These are phyloP conservation scores for Dentipellis sp. DNA, from an alignment of 768 basidiomycete species.

Conservation along the genomic window DNA sequence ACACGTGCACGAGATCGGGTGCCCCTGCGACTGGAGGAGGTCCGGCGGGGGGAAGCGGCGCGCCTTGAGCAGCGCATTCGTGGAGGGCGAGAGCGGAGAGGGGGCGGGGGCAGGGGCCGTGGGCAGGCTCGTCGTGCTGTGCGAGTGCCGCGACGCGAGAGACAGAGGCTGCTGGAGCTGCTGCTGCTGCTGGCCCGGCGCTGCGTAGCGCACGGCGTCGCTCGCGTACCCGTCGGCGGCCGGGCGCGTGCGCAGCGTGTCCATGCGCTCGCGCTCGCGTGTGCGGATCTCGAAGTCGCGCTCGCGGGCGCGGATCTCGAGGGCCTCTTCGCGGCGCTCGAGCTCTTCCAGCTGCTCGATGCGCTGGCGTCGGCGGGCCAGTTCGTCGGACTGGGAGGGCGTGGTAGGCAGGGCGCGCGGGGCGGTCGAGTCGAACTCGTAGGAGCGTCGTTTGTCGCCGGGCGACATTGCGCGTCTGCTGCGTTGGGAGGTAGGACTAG, in stretches of 20 bases:
- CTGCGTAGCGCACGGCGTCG: slow-evolving; percentile 20
- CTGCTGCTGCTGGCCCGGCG: not conserved
- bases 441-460: not conserved
- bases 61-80: slow-evolving; percentile 17
- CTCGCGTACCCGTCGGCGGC: slow-evolving; percentile 17
- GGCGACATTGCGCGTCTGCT: not conserved
- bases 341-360: slow-evolving; percentile 42
- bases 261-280: slow-evolving; percentile 15
- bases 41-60: slow-evolving; percentile 16
- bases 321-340: slow-evolving; percentile 48
- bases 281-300: slow-evolving; percentile 30
- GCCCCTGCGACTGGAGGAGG: slow-evolving; percentile 22
- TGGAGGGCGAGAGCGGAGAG: slow-evolving; percentile 5
- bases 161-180: slow-evolving; percentile 7
- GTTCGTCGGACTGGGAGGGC: slow-evolving; percentile 19
- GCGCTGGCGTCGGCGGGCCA: slow-evolving; percentile 29
- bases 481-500: slow-evolving; percentile 4
- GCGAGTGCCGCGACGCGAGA: slow-evolving; percentile 24
- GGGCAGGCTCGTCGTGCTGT: slow-evolving; percentile 34
- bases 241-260: slow-evolving; percentile 22
- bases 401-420: not conserved
- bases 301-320: slow-evolving; percentile 43
- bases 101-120: slow-evolving; percentile 21
- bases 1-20: slow-evolving; percentile 62
- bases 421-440: not conserved